A percentile compares a stretch with the other conserved stretches of the same genome.
These are phyloP conservation scores for Sambucus nigra DNA, from an alignment of 129 eudicot species.

Conservation along the genomic window DNA sequence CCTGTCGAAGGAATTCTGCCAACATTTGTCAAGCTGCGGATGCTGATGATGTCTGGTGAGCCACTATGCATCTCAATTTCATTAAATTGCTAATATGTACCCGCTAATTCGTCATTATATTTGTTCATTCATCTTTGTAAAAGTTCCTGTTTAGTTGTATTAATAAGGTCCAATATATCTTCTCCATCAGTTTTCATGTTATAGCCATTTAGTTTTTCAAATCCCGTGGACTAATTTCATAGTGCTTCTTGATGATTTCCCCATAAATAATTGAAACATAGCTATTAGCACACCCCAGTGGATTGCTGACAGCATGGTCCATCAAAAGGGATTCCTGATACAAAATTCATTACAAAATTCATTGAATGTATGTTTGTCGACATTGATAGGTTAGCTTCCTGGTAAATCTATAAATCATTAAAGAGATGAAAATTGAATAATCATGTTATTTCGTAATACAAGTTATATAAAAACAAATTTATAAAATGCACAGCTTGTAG, in stretches of 20 bases:
- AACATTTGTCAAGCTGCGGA: constrained; percentile 46
- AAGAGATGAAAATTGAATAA: too few species aligned
- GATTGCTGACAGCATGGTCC: background rate
- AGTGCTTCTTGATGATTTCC: background rate
- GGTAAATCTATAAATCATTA: too few species aligned
- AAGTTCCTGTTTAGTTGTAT: background rate
- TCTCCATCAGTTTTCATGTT: background rate
- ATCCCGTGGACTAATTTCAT: too few species aligned
- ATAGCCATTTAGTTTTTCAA: background rate
- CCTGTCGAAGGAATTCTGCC: constrained; percentile 52
- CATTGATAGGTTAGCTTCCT: too few species aligned
- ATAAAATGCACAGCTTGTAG: too few species aligned
- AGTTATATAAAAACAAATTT: too few species aligned
- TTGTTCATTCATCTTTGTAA: background rate
- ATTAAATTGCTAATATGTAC: background rate
- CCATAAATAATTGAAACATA: background rate
- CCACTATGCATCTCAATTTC: background rate
- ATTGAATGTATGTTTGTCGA: too few species aligned
- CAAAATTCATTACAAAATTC: too few species aligned
- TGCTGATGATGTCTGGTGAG: constrained; percentile 86
- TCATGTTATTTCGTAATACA: too few species aligned
- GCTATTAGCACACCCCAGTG: background rate
- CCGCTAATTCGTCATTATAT: background rate
- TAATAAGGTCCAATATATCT: background rate
- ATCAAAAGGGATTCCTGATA: background rate